Evolutionary conservation across 2,329 filamentous ascomycete species (phyloP), one percentile per base, ranked within the genome.

Genomic region (Ambrosiella beaveri): DNA sequence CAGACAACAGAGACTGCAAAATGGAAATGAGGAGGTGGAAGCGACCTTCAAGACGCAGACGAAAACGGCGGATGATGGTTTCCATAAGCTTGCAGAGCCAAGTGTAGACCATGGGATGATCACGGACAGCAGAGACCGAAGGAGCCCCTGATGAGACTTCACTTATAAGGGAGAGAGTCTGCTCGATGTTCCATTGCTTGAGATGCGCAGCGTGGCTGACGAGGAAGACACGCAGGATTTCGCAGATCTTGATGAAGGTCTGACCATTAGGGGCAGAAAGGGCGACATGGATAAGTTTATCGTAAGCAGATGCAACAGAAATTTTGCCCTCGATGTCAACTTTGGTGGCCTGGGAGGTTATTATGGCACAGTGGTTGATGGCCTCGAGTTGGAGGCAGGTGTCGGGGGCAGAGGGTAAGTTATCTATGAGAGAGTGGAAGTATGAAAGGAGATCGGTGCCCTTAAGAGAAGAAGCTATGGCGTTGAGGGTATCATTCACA

Each of bases 11-110:
- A 2, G 74, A 68, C 63, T 81, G 76, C 59, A 84, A 68, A 1
- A 73, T 68, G 40, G 73, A 68, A 52, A 81, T 68, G 4, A 83
- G 70, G 50, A 83, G 68, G 64, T 82, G 80, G 63, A 80, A 79
- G 62, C 81, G 80, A 1, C 79, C 80, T 63, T 82, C 76, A 1
- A 84, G 70, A 8, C 81, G 78, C 49, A 80, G 71, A 3, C 81
- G 72, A 66, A 84, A 79, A 53, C 79, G 77, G 64, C 75, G 75
- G 65, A 84, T 75, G 41, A 84, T 68, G 19, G 72, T 68, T 57
- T 80, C 77, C 17, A 80, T 68, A 7, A 84, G 70, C 57, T 72
- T 74, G 68, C 75, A 81, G 13, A 79, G 68, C 64, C 69, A 69
- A 1, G 70, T 65, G 64, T 73, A 81, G 0, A 71, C 66, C 5